phyloP scores from a whole-genome alignment of 208 protist genomes.

The Leishmania tropica region DNA sequence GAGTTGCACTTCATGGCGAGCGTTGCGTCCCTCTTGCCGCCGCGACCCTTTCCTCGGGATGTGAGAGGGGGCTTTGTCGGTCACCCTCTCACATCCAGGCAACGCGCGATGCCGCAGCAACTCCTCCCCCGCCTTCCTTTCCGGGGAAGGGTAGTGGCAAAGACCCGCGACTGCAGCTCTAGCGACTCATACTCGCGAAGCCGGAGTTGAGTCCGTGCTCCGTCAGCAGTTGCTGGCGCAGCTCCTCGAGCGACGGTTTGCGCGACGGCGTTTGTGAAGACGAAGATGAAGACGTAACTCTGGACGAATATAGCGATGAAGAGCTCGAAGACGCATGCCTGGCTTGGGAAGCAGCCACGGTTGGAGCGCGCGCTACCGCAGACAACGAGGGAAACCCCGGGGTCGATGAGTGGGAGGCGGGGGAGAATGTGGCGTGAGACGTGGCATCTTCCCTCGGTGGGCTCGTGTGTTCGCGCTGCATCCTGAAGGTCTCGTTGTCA shows the following conservation, averaged over 20 bases:
- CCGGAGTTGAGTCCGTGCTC: conserved; percentile 10
- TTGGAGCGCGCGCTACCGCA: not conserved
- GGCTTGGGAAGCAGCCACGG: not conserved
- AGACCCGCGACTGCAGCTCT: not conserved
- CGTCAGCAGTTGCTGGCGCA: conserved; percentile 15
- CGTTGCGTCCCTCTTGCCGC: not conserved
- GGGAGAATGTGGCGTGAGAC: not conserved
- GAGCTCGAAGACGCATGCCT: conserved; percentile 5
- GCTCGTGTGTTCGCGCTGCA: conserved; percentile 1
- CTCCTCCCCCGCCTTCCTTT: not conserved
- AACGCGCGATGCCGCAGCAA: not conserved
- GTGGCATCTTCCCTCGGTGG: not conserved
- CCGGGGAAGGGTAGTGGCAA: not conserved
- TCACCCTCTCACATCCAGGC: not conserved
- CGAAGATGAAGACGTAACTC: not conserved
- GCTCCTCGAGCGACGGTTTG: conserved; percentile 7
- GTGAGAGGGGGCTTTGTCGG: not conserved
- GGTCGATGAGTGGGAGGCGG: conserved; percentile 5
- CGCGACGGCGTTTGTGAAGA: not conserved
- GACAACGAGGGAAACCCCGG: not conserved
- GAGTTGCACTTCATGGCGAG: not conserved
- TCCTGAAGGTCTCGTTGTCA: not conserved
- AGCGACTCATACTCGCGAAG: conserved; percentile 2
- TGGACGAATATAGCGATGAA: not conserved
- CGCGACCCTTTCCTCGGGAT: not conserved